phyloP scores from a whole-genome alignment of 1,139 yeast genomes.

The Hansenula lynferdii region DNA sequence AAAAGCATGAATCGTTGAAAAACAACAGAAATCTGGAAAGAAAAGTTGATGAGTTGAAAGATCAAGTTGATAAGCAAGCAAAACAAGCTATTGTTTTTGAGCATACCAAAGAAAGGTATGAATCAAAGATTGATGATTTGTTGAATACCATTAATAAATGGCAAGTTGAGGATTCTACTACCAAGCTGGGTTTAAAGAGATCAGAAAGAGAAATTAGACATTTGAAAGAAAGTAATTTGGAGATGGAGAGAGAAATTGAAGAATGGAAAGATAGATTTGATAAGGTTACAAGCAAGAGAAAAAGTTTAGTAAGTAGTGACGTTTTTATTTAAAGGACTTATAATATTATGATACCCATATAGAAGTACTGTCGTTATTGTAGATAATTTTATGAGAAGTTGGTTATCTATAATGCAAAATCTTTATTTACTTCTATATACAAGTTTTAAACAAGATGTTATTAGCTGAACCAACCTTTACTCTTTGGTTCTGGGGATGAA shows the following conservation, averaged over 20 bases:
- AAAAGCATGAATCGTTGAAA: constrained; percentile 30
- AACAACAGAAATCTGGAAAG: constrained; percentile 31
- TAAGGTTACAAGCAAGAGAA: constrained; percentile 19
- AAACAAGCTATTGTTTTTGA: constrained; percentile 21
- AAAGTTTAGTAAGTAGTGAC: constrained; percentile 18
- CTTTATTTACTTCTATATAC: neutral
- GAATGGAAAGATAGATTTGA: constrained; percentile 53
- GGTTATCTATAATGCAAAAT: neutral
- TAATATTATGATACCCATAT: neutral
- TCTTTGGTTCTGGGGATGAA: constrained; percentile 8
- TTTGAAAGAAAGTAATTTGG: constrained; percentile 46
- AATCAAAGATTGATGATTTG: constrained; percentile 31
- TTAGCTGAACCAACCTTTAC: constrained; percentile 16
- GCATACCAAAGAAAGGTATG: constrained; percentile 28
- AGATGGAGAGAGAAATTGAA: constrained; percentile 60
- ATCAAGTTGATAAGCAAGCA: constrained; percentile 15
- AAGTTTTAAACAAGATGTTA: neutral
- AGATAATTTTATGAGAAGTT: no score
- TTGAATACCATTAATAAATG: constrained; percentile 33
- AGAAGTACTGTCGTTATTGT: no score
- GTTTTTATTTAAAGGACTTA: constrained; percentile 20
- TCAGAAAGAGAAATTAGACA: constrained; percentile 46
- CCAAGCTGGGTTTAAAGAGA: constrained; percentile 36
- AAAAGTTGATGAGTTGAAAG: constrained; percentile 26
- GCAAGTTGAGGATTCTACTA: constrained; percentile 39